A percentile compares a stretch with the other conserved stretches of the same genome.
phyloP scores from a whole-genome alignment of 2,329 filamentous ascomycete species.

The Trichoderma koningii region DNA sequence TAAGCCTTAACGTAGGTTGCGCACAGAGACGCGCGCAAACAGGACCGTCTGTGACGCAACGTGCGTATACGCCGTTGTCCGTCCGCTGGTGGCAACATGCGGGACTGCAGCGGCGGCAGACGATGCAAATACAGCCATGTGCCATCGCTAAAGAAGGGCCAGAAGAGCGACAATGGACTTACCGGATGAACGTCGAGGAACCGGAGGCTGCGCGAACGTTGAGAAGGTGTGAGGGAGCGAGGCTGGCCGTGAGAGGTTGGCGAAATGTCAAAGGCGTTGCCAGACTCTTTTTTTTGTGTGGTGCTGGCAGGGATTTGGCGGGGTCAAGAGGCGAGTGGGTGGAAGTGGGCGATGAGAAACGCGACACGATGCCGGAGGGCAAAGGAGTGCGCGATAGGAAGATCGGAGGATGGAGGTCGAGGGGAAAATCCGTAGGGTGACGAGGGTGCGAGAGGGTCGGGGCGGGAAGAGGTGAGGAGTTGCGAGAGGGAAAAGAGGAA shows the following conservation, averaged over 20 bases:
- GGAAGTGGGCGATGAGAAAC: constrained; percentile 27
- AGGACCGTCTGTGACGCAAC: constrained; percentile 19
- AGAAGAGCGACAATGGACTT: not conserved
- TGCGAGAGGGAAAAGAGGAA: constrained; percentile 32
- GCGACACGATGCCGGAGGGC: constrained; percentile 27
- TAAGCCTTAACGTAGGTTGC: not conserved
- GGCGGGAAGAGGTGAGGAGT: constrained; percentile 36
- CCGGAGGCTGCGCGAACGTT: constrained; percentile 12
- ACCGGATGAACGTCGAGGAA: not conserved
- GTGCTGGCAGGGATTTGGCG: constrained; percentile 39
- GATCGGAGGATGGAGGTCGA: constrained; percentile 30
- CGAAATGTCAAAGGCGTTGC: constrained; percentile 29
- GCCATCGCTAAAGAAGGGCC: not conserved
- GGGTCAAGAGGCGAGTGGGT: constrained; percentile 35
- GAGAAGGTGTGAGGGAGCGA: constrained; percentile 11
- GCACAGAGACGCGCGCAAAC: constrained; percentile 14
- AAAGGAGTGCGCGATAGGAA: constrained; percentile 29
- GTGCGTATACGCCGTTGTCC: constrained; percentile 1
- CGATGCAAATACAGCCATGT: not conserved
- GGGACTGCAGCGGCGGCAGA: not conserved
- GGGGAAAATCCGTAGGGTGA: constrained; percentile 33
- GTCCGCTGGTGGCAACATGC: not conserved
- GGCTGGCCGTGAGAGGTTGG: not conserved
- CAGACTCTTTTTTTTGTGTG: constrained; percentile 36
- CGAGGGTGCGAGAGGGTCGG: constrained; percentile 34